Evolutionary conservation across 495 filamentous ascomycete species (phyloP).

Genomic region (Bathelium albidoporum): DNA sequence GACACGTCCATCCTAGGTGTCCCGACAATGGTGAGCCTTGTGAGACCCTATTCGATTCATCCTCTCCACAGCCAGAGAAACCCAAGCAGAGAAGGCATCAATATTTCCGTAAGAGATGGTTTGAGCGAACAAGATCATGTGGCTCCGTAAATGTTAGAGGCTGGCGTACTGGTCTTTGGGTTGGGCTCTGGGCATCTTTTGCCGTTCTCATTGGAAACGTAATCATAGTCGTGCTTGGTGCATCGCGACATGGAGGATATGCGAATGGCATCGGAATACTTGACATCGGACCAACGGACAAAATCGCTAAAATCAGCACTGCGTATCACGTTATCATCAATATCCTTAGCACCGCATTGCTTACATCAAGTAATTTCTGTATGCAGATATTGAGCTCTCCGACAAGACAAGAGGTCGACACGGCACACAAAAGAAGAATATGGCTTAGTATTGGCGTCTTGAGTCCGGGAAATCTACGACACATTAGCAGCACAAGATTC

Average conservation of each 20-base stretch:
- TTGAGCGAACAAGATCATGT: neutral
- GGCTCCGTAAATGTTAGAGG: neutral
- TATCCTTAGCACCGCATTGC: constrained; percentile 11
- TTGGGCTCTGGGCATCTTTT: neutral
- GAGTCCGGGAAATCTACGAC: constrained; percentile 9
- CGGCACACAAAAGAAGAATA: constrained; percentile 5
- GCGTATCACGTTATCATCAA: constrained; percentile 12
- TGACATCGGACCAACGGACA: neutral
- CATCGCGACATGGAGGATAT: neutral
- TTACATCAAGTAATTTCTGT: constrained; percentile 10
- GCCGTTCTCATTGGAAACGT: neutral
- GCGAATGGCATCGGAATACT: neutral
- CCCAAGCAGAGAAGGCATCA: neutral
- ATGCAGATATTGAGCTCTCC: constrained; percentile 14
- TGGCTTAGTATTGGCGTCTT: constrained; percentile 16
- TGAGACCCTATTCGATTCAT: neutral
- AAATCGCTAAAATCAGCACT: neutral
- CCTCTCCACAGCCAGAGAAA: neutral
- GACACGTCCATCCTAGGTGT: neutral
- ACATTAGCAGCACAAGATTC: neutral
- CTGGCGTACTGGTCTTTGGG: neutral
- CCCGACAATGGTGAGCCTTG: neutral
- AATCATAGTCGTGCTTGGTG: neutral
- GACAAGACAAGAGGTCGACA: constrained; percentile 13
- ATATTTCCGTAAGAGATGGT: neutral